phyloP scores from a whole-genome alignment of 768 basidiomycete genomes.

The Lactifluus pinguis region DNA sequence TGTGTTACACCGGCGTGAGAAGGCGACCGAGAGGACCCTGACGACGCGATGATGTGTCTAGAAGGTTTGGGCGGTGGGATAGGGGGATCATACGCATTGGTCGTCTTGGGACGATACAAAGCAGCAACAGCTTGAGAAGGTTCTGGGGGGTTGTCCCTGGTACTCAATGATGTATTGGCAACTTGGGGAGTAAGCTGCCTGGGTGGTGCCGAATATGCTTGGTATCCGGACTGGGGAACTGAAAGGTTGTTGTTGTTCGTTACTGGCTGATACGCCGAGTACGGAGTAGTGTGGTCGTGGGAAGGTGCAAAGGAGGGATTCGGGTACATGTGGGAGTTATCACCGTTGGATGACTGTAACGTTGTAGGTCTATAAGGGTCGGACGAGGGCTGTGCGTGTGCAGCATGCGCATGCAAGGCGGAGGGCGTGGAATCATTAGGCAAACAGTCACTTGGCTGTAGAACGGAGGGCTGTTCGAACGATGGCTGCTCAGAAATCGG shows the following conservation, averaged over 20 bases:
- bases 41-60: background rate
- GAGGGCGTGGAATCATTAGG: background rate
- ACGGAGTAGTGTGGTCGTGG: conserved; percentile 18
- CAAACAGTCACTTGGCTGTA: background rate
- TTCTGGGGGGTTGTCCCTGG: background rate
- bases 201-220: conserved; percentile 19
- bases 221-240: conserved; percentile 17
- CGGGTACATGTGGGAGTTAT: conserved; percentile 1
- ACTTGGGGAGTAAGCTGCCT: conserved; percentile 5
- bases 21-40: conserved; percentile 1
- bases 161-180: background rate
- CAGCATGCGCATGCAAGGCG: conserved; percentile 4
- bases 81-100: conserved; percentile 29
- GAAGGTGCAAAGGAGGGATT: conserved; percentile 6
- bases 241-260: conserved; percentile 11
- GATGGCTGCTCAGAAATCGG: background rate
- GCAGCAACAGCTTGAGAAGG: conserved; percentile 2
- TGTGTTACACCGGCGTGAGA: conserved; percentile 7
- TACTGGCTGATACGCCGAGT: conserved; percentile 24
- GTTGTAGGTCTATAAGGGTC: conserved; percentile 5
- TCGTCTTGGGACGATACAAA: conserved; percentile 22
- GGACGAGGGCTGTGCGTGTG: background rate
- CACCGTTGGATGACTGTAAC: background rate
- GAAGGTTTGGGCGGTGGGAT: conserved; percentile 21
- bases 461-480: background rate